A percentile compares a stretch with the other conserved stretches of the same genome.
These are phyloP conservation scores for Akanthomyces uredinophilus DNA, from an alignment of 2,329 filamentous ascomycete species.

Conservation along the genomic window DNA sequence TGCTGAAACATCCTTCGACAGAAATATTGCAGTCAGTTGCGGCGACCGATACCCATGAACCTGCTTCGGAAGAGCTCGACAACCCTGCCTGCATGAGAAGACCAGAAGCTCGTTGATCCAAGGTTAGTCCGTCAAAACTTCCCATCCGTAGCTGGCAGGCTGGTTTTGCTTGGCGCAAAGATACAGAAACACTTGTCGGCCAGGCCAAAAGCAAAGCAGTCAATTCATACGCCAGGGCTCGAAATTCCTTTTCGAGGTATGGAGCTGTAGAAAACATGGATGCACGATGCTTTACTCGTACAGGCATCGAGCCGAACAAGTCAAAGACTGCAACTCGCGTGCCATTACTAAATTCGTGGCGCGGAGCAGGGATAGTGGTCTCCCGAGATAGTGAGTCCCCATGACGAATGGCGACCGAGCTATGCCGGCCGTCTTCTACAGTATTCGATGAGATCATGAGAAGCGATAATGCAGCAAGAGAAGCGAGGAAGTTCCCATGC, in stretches of 20 bases:
- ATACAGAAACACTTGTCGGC: slow-evolving; percentile 51
- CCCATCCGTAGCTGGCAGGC: slow-evolving; percentile 36
- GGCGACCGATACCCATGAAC: slow-evolving; percentile 65
- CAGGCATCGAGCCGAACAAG: slow-evolving; percentile 85
- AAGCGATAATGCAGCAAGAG: slow-evolving; percentile 69
- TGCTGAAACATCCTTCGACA: slow-evolving; percentile 67
- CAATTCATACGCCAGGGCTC: slow-evolving; percentile 52
- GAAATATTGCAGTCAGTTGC: slow-evolving; percentile 58
- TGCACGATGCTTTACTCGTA: slow-evolving; percentile 76
- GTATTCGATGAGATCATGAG: slow-evolving; percentile 72
- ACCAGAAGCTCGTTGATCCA: slow-evolving; percentile 30
- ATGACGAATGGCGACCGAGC: slow-evolving; percentile 65
- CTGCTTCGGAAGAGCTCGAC: slow-evolving; percentile 45
- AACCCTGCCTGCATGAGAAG: slow-evolving; percentile 64
- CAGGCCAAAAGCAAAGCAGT: slow-evolving; percentile 68
- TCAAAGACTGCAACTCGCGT: slow-evolving; percentile 73
- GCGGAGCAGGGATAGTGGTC: slow-evolving; percentile 56
- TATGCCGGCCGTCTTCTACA: slow-evolving; percentile 52
- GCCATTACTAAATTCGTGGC: slow-evolving; percentile 58
- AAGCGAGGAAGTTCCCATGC: slow-evolving; percentile 71
- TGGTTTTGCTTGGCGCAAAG: slow-evolving; percentile 46
- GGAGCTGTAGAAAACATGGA: slow-evolving; percentile 45
- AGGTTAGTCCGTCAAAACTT: slow-evolving; percentile 20
- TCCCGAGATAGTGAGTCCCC: slow-evolving; percentile 61
- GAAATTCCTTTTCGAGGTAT: slow-evolving; percentile 59